Conservation (phyloP, 805 yeast genomes). For the Ogataea henricii region DNA sequence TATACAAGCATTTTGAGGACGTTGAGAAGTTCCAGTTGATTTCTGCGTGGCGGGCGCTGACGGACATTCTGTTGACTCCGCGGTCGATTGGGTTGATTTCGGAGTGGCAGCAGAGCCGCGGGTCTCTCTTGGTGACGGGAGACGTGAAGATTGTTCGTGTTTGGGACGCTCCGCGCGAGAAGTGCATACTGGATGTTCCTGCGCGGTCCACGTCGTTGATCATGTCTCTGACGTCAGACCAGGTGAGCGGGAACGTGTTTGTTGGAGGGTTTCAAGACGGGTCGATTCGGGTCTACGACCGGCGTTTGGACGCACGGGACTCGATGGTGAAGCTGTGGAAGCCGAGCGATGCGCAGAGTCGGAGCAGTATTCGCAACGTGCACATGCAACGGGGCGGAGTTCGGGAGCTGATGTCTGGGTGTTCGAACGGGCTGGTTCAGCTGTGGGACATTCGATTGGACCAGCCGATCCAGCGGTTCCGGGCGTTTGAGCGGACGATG, state of each 20-base stretch:
- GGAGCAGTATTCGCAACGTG: constrained; percentile 58
- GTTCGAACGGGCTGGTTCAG: constrained; percentile 77
- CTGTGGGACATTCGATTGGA: constrained; percentile 87
- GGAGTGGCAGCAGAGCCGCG: constrained; percentile 97
- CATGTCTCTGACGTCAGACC: constrained; percentile 89
- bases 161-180: constrained; percentile 97
- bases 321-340: constrained; percentile 86
- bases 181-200: constrained; percentile 84
- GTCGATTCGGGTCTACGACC: constrained; percentile 83
- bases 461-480: constrained; percentile 69
- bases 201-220: constrained; percentile 89
- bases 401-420: constrained; percentile 84
- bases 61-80: constrained; percentile 79
- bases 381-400: constrained; percentile 97
- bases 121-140: constrained; percentile 88
- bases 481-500: constrained; percentile 51
- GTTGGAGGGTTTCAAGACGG: constrained; percentile 94
- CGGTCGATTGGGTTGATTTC: constrained; percentile 80
- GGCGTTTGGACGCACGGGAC: constrained; percentile 80
- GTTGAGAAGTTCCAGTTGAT: constrained; percentile 58
- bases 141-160: constrained; percentile 88
- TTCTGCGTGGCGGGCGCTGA: constrained; percentile 90
- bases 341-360: constrained; percentile 33
- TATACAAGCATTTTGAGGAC: constrained; percentile 75
- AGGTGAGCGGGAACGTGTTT: constrained; percentile 87